Evolutionary conservation across 2,329 filamentous ascomycete genomes (phyloP).

Genomic region (Trichocomaceae sp.): DNA sequence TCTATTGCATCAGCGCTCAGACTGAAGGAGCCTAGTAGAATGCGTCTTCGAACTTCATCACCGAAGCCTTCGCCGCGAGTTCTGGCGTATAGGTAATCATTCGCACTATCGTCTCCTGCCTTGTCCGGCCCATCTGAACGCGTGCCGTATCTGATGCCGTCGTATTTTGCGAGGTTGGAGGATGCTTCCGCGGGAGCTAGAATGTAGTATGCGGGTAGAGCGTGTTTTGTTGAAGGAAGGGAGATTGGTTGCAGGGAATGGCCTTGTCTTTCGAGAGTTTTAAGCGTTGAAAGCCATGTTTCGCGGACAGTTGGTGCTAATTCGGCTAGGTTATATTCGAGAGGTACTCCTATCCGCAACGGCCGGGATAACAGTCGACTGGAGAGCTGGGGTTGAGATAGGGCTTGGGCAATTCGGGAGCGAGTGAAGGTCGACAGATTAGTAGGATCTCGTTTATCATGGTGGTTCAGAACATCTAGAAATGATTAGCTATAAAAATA

Average conservation of each 20-base stretch:
- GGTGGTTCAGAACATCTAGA: slow-evolving; percentile 47
- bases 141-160: slow-evolving; percentile 85
- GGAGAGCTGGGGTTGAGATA: slow-evolving; percentile 16
- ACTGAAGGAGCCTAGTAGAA: slow-evolving; percentile 82
- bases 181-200: slow-evolving; percentile 91
- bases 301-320: slow-evolving; percentile 62
- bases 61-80: slow-evolving; percentile 73
- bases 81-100: slow-evolving; percentile 61
- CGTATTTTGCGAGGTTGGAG: slow-evolving; percentile 94
- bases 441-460: slow-evolving; percentile 70
- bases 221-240: slow-evolving; percentile 74
- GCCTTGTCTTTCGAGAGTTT: slow-evolving; percentile 55
- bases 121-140: slow-evolving; percentile 47
- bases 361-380: slow-evolving; percentile 21
- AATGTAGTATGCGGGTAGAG: slow-evolving; percentile 89
- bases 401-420: slow-evolving; percentile 43
- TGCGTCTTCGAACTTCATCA: slow-evolving; percentile 74
- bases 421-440: slow-evolving; percentile 56
- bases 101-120: slow-evolving; percentile 38
- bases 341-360: slow-evolving; percentile 52
- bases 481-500: slow-evolving; percentile 8
- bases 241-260: slow-evolving; percentile 69
- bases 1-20: slow-evolving; percentile 85
- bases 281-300: slow-evolving; percentile 62
- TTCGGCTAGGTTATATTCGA: slow-evolving; percentile 84